A percentile compares a stretch with the other conserved stretches of the same genome.
phyloP scores from a whole-genome alignment of 257 asterid genomes.

The Scutellaria galericulata region DNA sequence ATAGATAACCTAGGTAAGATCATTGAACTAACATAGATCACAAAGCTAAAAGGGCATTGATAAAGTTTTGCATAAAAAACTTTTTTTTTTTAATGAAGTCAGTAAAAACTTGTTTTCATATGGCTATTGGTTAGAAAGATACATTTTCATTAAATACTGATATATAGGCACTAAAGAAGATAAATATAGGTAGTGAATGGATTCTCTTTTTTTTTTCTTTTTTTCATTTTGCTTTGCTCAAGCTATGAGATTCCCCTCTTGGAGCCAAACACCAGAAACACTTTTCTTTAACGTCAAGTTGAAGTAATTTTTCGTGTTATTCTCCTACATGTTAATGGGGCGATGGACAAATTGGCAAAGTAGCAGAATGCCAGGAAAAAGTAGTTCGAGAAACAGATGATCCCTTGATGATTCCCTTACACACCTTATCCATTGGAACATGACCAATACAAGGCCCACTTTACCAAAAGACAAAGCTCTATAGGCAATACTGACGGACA shows the following conservation, averaged over 20 bases:
- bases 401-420: constrained; percentile 33
- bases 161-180: constrained; percentile 1
- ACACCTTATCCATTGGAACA: constrained; percentile 27
- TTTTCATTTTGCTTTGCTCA: constrained; percentile 32
- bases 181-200: constrained; percentile 28
- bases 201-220: constrained; percentile 29
- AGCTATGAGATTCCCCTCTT: constrained; percentile 23
- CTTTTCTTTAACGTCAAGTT: constrained; percentile 19
- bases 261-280: constrained; percentile 8
- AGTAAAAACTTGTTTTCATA: no score
- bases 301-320: background rate
- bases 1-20: no score
- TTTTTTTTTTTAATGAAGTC: no score
- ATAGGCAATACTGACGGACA: constrained; percentile 13
- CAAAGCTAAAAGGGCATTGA: no score
- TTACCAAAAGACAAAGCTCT: background rate
- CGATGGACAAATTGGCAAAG: constrained; percentile 22
- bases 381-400: constrained; percentile 23
- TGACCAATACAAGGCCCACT: constrained; percentile 25
- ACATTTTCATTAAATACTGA: background rate
- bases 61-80: no score
- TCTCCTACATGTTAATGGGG: constrained; percentile 27
- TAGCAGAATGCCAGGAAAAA: constrained; percentile 31
- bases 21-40: no score
- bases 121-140: no score